phyloP scores from a whole-genome alignment of 768 basidiomycete species.

The Russula griseocarnosa region DNA sequence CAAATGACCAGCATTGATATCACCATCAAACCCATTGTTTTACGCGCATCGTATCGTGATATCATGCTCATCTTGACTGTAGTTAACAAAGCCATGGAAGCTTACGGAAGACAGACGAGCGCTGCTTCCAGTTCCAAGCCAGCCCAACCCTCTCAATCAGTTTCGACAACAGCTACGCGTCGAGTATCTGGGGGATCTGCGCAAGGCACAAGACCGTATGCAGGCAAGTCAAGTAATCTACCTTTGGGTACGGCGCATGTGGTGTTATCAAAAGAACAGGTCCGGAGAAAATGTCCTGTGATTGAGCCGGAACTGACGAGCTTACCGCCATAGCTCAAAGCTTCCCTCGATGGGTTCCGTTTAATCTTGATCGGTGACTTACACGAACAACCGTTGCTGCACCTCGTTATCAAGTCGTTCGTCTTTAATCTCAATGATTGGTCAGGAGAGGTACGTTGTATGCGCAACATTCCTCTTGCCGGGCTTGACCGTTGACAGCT shows the following conservation, averaged over 20 bases:
- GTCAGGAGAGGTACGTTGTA: slow-evolving; percentile 72
- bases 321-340: slow-evolving; percentile 57
- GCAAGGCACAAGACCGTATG: background rate
- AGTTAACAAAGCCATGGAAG: slow-evolving; percentile 77
- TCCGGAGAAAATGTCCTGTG: slow-evolving; percentile 34
- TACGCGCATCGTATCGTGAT: slow-evolving; percentile 94
- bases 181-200: slow-evolving; percentile 14
- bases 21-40: slow-evolving; percentile 75
- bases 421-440: slow-evolving; percentile 82
- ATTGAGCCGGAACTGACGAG: background rate
- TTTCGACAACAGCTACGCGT: slow-evolving; percentile 7
- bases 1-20: slow-evolving; percentile 82
- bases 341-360: slow-evolving; percentile 85
- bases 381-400: slow-evolving; percentile 91
- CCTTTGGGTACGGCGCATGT: slow-evolving; percentile 41
- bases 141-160: slow-evolving; percentile 20
- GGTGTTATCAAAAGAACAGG: slow-evolving; percentile 79
- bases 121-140: slow-evolving; percentile 32
- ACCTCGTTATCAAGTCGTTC: slow-evolving; percentile 84
- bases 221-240: slow-evolving; percentile 20
- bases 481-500: slow-evolving; percentile 47
- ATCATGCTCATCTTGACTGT: slow-evolving; percentile 85
- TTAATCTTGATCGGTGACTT: slow-evolving; percentile 91
- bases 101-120: slow-evolving; percentile 48
- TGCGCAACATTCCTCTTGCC: background rate